These are phyloP conservation scores for Cryptococcus deneoformans DNA, from an alignment of 1,284 basidiomycete genomes.

Conservation along the genomic window DNA sequence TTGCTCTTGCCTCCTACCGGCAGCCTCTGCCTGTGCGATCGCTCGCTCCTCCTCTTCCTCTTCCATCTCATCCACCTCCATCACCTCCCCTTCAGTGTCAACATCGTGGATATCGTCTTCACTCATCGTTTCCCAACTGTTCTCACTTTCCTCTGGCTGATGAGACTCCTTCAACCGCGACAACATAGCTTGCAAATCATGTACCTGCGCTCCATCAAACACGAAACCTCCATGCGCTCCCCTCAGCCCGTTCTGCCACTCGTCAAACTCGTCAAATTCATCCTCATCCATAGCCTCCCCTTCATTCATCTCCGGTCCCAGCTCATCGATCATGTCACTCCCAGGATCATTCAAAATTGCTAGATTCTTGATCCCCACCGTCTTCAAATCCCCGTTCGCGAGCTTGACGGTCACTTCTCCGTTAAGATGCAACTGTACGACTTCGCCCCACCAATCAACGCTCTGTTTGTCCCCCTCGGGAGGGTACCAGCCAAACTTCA, in stretches of 20 bases:
- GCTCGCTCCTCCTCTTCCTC: slow-evolving; percentile 4
- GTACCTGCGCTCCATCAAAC: background rate
- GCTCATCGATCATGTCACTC: slow-evolving; percentile 5
- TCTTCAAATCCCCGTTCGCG: slow-evolving; percentile 27
- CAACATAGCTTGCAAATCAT: background rate
- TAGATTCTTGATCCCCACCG: slow-evolving; percentile 11
- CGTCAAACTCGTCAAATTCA: background rate
- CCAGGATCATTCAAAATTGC: slow-evolving; percentile 12
- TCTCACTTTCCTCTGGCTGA: slow-evolving; percentile 12
- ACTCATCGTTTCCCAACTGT: slow-evolving; percentile 31
- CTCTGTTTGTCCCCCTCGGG: slow-evolving; percentile 21
- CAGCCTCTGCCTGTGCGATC: background rate
- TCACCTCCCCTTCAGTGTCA: slow-evolving; percentile 7
- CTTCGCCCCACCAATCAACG: slow-evolving; percentile 53
- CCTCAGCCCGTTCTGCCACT: slow-evolving; percentile 5
- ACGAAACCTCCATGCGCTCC: background rate
- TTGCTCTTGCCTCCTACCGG: no score
- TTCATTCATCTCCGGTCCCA: slow-evolving; percentile 10
- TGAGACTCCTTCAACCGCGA: background rate
- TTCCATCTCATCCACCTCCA: slow-evolving; percentile 5
- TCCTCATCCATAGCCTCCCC: slow-evolving; percentile 7
- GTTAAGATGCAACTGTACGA: slow-evolving; percentile 47
- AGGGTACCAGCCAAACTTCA: slow-evolving; percentile 9
- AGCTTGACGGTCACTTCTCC: slow-evolving; percentile 45
- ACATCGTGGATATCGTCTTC: slow-evolving; percentile 6